A percentile compares a stretch with the other conserved stretches of the same genome.
These are phyloP conservation scores for Arachis stenosperma DNA, from an alignment of 306 rosid genomes.

Conservation along the genomic window DNA sequence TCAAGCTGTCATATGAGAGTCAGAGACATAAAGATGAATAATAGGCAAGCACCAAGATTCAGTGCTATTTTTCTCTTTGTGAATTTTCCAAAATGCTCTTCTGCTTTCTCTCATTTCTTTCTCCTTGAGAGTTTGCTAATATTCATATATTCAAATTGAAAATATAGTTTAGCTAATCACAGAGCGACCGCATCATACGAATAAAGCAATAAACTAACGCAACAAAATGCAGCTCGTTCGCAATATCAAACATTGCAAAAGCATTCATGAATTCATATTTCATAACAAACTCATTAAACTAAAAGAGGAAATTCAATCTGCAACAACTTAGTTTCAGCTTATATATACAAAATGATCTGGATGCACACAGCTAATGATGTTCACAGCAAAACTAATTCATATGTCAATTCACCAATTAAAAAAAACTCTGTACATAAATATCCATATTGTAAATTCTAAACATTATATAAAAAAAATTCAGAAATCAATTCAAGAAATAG, in stretches of 20 bases:
- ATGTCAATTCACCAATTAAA: too few relatives aligned
- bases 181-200: background rate
- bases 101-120: background rate
- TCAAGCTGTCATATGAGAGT: background rate
- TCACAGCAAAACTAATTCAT: too few relatives aligned
- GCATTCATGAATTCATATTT: conserved; percentile 9
- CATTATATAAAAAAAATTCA: too few relatives aligned
- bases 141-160: conserved; percentile 14
- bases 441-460: too few relatives aligned
- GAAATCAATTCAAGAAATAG: too few relatives aligned
- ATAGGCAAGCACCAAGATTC: background rate
- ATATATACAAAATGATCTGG: background rate
- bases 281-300: background rate
- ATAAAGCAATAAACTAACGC: conserved; percentile 1
- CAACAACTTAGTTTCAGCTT: background rate
- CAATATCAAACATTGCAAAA: background rate
- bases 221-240: conserved; percentile 17
- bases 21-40: background rate
- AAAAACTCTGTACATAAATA: too few relatives aligned
- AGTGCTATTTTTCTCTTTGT: background rate
- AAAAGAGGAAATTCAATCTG: background rate
- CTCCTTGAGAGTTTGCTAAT: background rate
- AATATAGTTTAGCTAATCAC: conserved; percentile 20
- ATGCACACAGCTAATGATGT: background rate
- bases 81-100: background rate